These are phyloP conservation scores for Syncephalis fuscata DNA, from an alignment of 371 early-diverging fungal genomes.

Conservation along the genomic window DNA sequence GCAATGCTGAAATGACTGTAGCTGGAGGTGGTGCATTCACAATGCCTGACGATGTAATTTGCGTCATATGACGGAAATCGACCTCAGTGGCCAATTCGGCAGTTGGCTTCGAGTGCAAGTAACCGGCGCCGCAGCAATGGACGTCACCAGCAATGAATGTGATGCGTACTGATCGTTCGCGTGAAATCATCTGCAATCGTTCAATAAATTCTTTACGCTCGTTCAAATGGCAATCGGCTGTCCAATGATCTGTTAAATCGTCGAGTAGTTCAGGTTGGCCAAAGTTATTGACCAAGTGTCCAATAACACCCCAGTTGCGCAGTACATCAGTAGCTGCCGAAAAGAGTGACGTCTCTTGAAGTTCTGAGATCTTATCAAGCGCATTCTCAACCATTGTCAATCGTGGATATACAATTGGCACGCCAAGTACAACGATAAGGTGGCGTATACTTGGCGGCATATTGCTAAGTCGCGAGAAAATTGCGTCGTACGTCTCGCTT, in stretches of 20 bases:
- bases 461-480: conserved; percentile 34
- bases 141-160: conserved; percentile 75
- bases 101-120: conserved; percentile 11
- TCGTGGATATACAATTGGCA: conserved; percentile 62
- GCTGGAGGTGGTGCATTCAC: conserved; percentile 33
- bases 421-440: conserved; percentile 48
- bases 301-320: conserved; percentile 25
- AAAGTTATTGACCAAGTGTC: conserved; percentile 35
- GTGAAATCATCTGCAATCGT: conserved; percentile 44
- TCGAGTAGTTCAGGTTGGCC: conserved; percentile 73
- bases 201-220: conserved; percentile 50
- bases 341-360: conserved; percentile 10
- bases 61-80: conserved; percentile 54
- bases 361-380: background rate
- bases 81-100: conserved; percentile 15
- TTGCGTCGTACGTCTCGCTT: conserved; percentile 36
- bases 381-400: conserved; percentile 37
- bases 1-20: conserved; percentile 15
- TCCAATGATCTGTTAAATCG: conserved; percentile 59
- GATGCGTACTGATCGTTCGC: conserved; percentile 43
- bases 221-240: conserved; percentile 38
- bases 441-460: conserved; percentile 38
- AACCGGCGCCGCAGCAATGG: conserved; percentile 62
- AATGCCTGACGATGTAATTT: conserved; percentile 61
- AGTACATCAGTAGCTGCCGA: conserved; percentile 18